Conservation (phyloP, 2,329 filamentous ascomycete genomes). For the Botrytis tulipae region DNA sequence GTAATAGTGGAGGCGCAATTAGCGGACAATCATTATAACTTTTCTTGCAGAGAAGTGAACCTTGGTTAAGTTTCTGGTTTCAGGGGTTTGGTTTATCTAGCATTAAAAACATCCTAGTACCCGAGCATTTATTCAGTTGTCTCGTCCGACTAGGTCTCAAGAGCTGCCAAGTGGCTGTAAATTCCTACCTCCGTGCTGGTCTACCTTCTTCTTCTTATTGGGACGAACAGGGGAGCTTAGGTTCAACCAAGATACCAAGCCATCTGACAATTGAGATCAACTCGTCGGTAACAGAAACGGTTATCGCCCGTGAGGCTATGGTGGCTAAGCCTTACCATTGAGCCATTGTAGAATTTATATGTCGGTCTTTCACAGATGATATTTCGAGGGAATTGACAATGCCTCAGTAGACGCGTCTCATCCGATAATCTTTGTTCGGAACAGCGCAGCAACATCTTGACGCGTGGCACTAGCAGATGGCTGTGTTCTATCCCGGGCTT, state of each 20-base stretch:
- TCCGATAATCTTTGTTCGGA: not conserved
- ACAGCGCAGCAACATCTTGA: not conserved
- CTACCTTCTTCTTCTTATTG: not conserved
- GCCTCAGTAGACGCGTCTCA: not conserved
- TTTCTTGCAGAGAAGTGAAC: not conserved
- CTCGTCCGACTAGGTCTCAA: not conserved
- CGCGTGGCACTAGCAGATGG: not conserved
- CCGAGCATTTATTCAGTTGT: not conserved
- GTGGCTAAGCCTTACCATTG: constrained; percentile 12
- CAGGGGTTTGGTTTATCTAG: not conserved
- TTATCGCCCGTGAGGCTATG: not conserved
- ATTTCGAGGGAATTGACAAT: not conserved
- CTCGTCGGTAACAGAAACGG: not conserved
- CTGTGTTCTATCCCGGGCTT: not conserved
- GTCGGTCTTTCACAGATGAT: not conserved
- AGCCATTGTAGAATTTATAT: not conserved
- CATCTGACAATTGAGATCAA: not conserved
- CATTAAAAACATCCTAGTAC: not conserved
- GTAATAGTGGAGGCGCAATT: constrained; percentile 19
- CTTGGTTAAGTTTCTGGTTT: constrained; percentile 1
- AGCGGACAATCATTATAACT: not conserved
- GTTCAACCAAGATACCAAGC: not conserved
- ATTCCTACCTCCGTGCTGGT: not conserved
- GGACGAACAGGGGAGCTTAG: not conserved
- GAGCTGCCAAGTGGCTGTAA: not conserved